Conservation (phyloP, 805 yeast genomes). For the Kregervanrija fluxuum region DNA sequence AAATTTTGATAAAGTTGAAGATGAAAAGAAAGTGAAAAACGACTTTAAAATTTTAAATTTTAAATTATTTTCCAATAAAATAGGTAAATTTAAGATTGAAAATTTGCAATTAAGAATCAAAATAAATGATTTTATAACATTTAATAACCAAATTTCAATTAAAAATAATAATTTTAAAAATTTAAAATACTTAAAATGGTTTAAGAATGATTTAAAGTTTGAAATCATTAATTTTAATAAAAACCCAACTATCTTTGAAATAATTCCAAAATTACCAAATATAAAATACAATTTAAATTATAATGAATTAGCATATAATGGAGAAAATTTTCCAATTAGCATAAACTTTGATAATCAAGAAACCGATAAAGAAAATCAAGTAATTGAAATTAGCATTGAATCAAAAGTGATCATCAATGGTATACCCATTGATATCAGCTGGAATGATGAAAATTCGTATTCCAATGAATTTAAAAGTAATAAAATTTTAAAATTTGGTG, state of each 20-base stretch:
- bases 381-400: conserved; percentile 8
- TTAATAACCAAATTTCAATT: no score
- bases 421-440: conserved; percentile 8
- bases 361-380: conserved; percentile 23
- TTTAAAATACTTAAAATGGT: conserved; percentile 4
- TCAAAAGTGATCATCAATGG: neutral
- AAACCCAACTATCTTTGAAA: conserved; percentile 17
- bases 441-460: conserved; percentile 13
- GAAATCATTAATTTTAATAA: conserved; percentile 10
- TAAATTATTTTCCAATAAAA: conserved; percentile 13
- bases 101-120: conserved; percentile 12
- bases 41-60: conserved; percentile 13
- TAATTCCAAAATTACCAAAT: conserved; percentile 35
- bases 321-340: conserved; percentile 23
- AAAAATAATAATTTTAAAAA: no score
- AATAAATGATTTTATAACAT: conserved; percentile 5
- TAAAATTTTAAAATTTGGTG: conserved; percentile 7
- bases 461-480: conserved; percentile 5
- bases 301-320: conserved; percentile 23
- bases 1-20: conserved; percentile 14
- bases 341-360: conserved; percentile 21
- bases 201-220: conserved; percentile 10
- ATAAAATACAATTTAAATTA: conserved; percentile 20
- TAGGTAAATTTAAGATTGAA: conserved; percentile 20
- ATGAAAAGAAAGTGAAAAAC: neutral